Evolutionary conservation across 371 early-diverging fungal genomes (phyloP).

Genomic region (Mortierella sp.): DNA sequence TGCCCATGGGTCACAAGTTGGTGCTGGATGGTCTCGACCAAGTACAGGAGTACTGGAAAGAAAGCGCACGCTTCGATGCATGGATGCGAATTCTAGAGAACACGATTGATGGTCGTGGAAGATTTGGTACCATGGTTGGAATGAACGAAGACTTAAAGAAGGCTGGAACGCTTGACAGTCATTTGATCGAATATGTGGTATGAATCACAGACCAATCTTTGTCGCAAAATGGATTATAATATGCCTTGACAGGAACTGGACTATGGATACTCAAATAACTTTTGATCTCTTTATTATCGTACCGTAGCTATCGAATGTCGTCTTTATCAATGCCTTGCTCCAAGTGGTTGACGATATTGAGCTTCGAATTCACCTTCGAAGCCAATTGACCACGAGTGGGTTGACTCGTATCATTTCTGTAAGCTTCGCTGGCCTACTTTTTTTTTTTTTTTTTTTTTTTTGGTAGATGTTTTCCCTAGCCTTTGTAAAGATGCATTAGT

Average conservation of each 20-base stretch:
- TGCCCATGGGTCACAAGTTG: slow-evolving; percentile 74
- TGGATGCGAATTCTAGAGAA: slow-evolving; percentile 73
- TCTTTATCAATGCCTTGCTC: slow-evolving; percentile 81
- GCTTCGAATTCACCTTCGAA: slow-evolving; percentile 75
- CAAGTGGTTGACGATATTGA: slow-evolving; percentile 79
- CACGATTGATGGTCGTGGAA: slow-evolving; percentile 75
- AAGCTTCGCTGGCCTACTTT: not conserved
- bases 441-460: too few relatives aligned
- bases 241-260: not conserved
- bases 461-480: too few relatives aligned
- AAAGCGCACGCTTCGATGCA: slow-evolving; percentile 67
- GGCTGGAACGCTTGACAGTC: slow-evolving; percentile 68
- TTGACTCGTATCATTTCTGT: slow-evolving; percentile 64
- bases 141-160: slow-evolving; percentile 72
- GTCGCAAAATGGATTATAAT: not conserved
- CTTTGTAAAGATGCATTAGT: not conserved
- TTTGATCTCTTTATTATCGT: not conserved
- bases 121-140: slow-evolving; percentile 81
- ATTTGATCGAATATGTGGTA: slow-evolving; percentile 77
- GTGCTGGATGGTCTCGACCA: slow-evolving; percentile 73
- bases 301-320: slow-evolving; percentile 73
- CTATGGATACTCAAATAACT: not conserved
- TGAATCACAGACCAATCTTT: slow-evolving; percentile 8
- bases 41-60: slow-evolving; percentile 54
- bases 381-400: slow-evolving; percentile 76